Base-by-base conservation (phyloP, 805 yeast genomes). In the Wickerhamomyces queroliae region DNA sequence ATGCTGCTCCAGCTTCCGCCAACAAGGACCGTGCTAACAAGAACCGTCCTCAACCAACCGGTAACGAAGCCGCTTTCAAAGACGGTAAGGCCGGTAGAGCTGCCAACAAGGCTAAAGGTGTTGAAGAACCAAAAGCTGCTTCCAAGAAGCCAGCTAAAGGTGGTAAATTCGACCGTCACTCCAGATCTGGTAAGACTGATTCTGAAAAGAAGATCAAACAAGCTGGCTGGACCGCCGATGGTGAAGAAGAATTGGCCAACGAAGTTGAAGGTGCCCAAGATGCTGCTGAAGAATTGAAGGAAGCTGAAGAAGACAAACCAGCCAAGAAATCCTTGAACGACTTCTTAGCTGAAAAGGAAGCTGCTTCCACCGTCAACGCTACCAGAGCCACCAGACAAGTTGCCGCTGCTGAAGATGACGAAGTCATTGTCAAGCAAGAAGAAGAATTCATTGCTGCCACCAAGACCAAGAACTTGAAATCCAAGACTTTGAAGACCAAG, bases 61-160 rank as follows among this genome's bases (percentile, higher is more conserved):
- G 93, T 66, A 89, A 87, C 74, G 95, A 88, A 60, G 95, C 88
- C 55, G 95, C 95, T 48, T 68, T 80, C 65, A 80, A 71, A 66
- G 78, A 70, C 75, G 80, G 77, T 72, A 61, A 67, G 61, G 78
- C 82, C 65, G 93, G 93, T 76, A 75, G 77, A 53, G 46, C 62
- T 46, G 75, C 75, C 66, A 67, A 75, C 72, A 66, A 63, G 50
- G 60, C 71, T 46, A 66, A 60, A 51, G 63, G 64, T 36, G 70
- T 67, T 47, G 79, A 77, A 53, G 70, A 76, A 44, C 66, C 78
- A 52, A 77, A 78, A 53, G 76, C 76, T 58, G 62, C 76, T 56
- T 67, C 72, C 61, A 78, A 78, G 69, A 63, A 66, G 59, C 61
- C 56, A 53, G 44, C 70, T 64, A 63, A 71, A 74, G 54, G 64